A percentile compares a stretch with the other conserved stretches of the same genome.
Conservation (phyloP, 805 yeast species). For the Wickerhamomyces sydowiorum region DNA sequence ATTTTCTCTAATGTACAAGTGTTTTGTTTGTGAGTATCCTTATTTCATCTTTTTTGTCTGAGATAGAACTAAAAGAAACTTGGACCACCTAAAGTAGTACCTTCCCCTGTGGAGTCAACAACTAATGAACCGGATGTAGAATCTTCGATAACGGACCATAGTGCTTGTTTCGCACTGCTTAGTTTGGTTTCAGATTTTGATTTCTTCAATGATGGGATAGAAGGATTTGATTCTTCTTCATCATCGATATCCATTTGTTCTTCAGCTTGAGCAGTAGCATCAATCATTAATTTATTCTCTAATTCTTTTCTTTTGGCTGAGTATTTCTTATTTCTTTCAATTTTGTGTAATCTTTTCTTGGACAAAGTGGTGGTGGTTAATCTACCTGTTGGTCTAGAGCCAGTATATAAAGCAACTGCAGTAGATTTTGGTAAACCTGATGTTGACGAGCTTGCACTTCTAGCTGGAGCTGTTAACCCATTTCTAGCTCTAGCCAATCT, state of each 20-base stretch:
- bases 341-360: conserved; percentile 71
- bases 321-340: conserved; percentile 74
- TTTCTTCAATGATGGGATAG: conserved; percentile 17
- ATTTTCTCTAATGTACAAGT: background rate
- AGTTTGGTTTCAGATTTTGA: conserved; percentile 25
- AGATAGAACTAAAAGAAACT: conserved; percentile 31
- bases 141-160: conserved; percentile 70
- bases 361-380: conserved; percentile 59
- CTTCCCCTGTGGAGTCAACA: conserved; percentile 49
- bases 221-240: conserved; percentile 19
- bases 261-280: conserved; percentile 42
- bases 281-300: conserved; percentile 37
- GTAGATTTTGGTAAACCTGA: conserved; percentile 37
- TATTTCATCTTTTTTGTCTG: too few species aligned
- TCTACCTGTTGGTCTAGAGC: conserved; percentile 17
- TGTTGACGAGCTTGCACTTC: conserved; percentile 37
- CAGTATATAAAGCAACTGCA: conserved; percentile 35
- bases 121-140: conserved; percentile 39
- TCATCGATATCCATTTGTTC: conserved; percentile 46
- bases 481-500: conserved; percentile 46
- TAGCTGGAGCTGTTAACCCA: conserved; percentile 37
- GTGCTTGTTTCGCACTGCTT: conserved; percentile 53
- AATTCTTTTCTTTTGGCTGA: conserved; percentile 44
- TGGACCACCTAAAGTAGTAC: conserved; percentile 83
- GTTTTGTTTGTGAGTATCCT: background rate